Conservation (phyloP, 2,329 filamentous ascomycete genomes). For the Fusarium sp. region DNA sequence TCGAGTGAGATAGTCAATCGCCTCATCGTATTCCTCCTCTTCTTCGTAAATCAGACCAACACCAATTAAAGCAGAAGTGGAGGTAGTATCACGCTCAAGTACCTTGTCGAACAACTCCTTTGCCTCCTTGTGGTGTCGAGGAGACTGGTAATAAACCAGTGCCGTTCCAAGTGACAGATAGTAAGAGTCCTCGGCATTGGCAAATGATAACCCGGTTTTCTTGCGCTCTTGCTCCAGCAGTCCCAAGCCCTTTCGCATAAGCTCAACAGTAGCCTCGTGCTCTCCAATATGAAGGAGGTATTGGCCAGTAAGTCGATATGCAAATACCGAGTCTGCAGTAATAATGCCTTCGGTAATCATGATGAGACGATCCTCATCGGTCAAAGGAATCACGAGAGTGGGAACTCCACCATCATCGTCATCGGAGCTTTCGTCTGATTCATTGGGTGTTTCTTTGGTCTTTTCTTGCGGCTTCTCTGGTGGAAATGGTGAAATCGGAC, state of each 20-base stretch:
- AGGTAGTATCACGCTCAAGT: slow-evolving; percentile 78
- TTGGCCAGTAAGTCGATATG: slow-evolving; percentile 84
- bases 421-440: slow-evolving; percentile 69
- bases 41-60: slow-evolving; percentile 94
- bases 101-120: slow-evolving; percentile 88
- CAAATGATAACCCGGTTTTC: slow-evolving; percentile 77
- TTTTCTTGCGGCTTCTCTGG: slow-evolving; percentile 49
- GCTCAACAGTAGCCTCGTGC: slow-evolving; percentile 82
- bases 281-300: slow-evolving; percentile 90
- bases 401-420: slow-evolving; percentile 69
- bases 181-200: slow-evolving; percentile 79
- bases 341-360: slow-evolving; percentile 83
- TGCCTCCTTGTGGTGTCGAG: slow-evolving; percentile 89
- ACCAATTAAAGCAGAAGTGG: slow-evolving; percentile 86
- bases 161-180: slow-evolving; percentile 86
- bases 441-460: slow-evolving; percentile 46
- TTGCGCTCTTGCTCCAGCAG: slow-evolving; percentile 70
- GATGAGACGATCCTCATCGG: slow-evolving; percentile 82
- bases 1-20: slow-evolving; percentile 82
- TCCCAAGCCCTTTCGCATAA: slow-evolving; percentile 79
- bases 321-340: slow-evolving; percentile 78
- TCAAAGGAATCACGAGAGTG: slow-evolving; percentile 69
- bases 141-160: slow-evolving; percentile 89
- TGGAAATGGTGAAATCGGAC: slow-evolving; percentile 86
- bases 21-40: slow-evolving; percentile 87